Base-by-base conservation (phyloP, 2,329 filamentous ascomycete genomes). In the Neonectria hederae region DNA sequence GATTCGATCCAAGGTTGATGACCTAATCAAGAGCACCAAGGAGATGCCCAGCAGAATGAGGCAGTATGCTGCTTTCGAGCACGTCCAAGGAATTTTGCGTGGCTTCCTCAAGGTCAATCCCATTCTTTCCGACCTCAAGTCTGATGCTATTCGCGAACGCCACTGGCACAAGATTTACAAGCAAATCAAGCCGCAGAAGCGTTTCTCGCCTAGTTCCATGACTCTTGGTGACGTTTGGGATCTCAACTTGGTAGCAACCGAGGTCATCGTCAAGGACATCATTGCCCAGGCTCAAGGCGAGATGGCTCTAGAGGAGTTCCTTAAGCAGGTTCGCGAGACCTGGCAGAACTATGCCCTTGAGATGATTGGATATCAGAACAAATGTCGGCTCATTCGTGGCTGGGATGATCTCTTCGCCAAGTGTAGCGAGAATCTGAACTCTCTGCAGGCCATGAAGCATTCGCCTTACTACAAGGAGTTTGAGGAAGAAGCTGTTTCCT, bases 391-490 rank as follows among this genome's bases (percentile, higher is more conserved):
- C 43, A 99, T 99, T 70, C 92, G 94, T 68, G 96, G 96, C 56
- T 99, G 97, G 91, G 96, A 99, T 74, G 96, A 99, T 69, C 87
- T 99, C 17, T 99, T 99, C 75, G 93, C 95, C 54, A 98, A 98
- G 78, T 99, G 96, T 80, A 97, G 95, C 76, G 96, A 99, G 78
- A 97, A 99, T 74, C 82, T 99, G 61, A 98, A 97, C 81, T 98
- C 96, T 6, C 83, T 99, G 52, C 96, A 98, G 79, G 96, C 96
- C 24, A 99, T 99, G 97, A 92, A 93, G 76, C 95, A 99, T 79
- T 99, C 96, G 5, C 96, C 96, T 0, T 99, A 99, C 80, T 99
- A 97, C 85, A 98, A 97, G 79, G 95, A 98, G 74, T 99, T 99
- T 67, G 96, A 99, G 77, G 96, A 99, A 74, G 96, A 99, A 72